Percentiles rank a stretch among this genome's conserved stretches.
These are phyloP conservation scores for Aspergillus egyptiacus DNA, from an alignment of 495 filamentous ascomycete genomes.

Conservation along the genomic window DNA sequence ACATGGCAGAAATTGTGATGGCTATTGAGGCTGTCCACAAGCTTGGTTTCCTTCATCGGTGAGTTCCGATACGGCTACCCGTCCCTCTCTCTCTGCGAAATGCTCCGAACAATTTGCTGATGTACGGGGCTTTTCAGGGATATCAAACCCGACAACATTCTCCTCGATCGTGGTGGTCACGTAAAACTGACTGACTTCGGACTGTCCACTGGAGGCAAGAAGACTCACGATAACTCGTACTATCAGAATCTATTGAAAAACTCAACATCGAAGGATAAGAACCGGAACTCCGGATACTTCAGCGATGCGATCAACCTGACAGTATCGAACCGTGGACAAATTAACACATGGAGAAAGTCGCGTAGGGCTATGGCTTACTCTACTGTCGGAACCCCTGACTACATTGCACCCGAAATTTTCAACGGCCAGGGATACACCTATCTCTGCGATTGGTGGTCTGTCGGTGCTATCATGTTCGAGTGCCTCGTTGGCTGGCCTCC, in stretches of 20 bases:
- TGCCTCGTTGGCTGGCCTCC: slow-evolving; percentile 98
- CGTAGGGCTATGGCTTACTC: slow-evolving; percentile 94
- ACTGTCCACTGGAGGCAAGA: slow-evolving; percentile 95
- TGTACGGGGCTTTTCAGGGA: slow-evolving; percentile 53
- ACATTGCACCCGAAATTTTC: slow-evolving; percentile 98
- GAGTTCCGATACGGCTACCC: slow-evolving; percentile 29
- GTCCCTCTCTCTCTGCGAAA: too few relatives aligned
- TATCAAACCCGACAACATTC: slow-evolving; percentile 98
- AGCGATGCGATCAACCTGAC: slow-evolving; percentile 98
- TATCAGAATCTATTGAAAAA: slow-evolving; percentile 93
- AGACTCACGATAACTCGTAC: slow-evolving; percentile 95
- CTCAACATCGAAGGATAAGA: slow-evolving; percentile 62
- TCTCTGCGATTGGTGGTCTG: slow-evolving; percentile 97
- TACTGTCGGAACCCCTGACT: slow-evolving; percentile 96
- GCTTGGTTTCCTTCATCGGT: slow-evolving; percentile 98
- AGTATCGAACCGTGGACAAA: slow-evolving; percentile 90
- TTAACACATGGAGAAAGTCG: slow-evolving; percentile 98
- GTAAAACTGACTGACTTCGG: slow-evolving; percentile 99
- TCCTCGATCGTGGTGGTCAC: slow-evolving; percentile 89
- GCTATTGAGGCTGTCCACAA: slow-evolving; percentile 98
- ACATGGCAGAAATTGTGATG: slow-evolving; percentile 96
- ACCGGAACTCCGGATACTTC: slow-evolving; percentile 77
- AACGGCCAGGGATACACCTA: slow-evolving; percentile 91
- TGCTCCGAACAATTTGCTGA: neutral
- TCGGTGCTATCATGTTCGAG: slow-evolving; percentile 99